Evolutionary conservation across 1,284 basidiomycete species (phyloP).

Genomic region (Vanrija humicola): DNA sequence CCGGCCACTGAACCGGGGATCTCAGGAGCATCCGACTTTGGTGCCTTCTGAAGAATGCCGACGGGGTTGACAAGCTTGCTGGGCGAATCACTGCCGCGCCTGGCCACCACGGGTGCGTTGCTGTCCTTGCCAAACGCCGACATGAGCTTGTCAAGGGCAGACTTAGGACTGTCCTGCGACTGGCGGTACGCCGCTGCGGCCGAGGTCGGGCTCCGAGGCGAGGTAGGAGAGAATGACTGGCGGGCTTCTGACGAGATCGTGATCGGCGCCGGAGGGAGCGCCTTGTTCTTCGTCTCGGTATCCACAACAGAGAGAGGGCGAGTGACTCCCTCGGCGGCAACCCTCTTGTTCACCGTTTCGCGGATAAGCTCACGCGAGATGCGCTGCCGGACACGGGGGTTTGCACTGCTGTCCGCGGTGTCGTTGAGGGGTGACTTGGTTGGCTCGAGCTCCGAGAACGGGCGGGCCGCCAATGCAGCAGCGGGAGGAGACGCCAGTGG

Average conservation of each 20-base stretch:
- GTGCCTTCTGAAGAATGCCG: constrained; percentile 8
- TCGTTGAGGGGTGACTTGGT: background rate
- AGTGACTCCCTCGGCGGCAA: constrained; percentile 30
- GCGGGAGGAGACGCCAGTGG: constrained; percentile 4
- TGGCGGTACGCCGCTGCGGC: background rate
- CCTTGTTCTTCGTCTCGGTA: constrained; percentile 9
- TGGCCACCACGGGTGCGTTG: background rate
- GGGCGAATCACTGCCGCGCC: constrained; percentile 1
- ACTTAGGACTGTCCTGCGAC: constrained; percentile 28
- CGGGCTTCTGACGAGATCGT: background rate
- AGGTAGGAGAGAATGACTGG: background rate
- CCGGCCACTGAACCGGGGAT: constrained; percentile 1
- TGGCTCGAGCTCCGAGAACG: no score
- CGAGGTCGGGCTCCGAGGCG: background rate
- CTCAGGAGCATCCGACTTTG: background rate
- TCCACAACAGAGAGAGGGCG: constrained; percentile 14
- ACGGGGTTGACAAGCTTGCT: constrained; percentile 10
- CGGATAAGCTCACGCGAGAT: constrained; percentile 48
- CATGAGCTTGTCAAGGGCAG: constrained; percentile 41
- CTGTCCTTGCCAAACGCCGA: constrained; percentile 6
- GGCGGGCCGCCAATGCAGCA: no score
- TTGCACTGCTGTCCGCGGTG: constrained; percentile 10
- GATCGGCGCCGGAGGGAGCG: constrained; percentile 19
- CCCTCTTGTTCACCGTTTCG: constrained; percentile 42
- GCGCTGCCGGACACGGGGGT: constrained; percentile 41